Evolutionary conservation across 768 basidiomycete genomes (phyloP).

Genomic region (Tricholoma matsutake): DNA sequence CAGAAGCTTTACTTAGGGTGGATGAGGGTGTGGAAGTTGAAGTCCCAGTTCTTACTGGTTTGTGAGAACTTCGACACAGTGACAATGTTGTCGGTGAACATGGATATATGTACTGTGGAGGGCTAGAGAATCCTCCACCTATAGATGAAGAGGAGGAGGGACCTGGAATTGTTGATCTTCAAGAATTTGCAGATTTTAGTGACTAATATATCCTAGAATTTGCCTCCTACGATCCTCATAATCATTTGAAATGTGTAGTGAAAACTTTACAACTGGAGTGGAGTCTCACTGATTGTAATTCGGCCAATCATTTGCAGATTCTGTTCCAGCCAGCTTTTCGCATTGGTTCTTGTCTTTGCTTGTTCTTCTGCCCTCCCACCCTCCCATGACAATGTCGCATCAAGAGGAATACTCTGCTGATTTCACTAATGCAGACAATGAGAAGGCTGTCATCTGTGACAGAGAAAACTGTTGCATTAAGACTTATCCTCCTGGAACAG

Average conservation of each 20-base stretch:
- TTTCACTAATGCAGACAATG: neutral
- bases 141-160: neutral
- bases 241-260: neutral
- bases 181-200: neutral
- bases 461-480: neutral
- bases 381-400: no score
- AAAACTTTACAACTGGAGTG: no score
- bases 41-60: no score
- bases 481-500: neutral
- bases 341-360: neutral
- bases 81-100: neutral
- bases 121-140: neutral
- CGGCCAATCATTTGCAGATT: neutral
- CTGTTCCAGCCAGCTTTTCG: neutral
- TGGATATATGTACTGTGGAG: neutral
- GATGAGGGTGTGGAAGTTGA: no score
- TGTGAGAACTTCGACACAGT: no score
- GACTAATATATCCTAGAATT: neutral
- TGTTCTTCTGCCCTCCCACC: no score
- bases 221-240: no score
- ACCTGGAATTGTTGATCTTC: neutral
- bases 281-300: no score
- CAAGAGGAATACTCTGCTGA: neutral
- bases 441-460: neutral
- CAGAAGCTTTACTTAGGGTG: no score